Evolutionary conservation across 495 filamentous ascomycete genomes (phyloP).

Genomic region (Cercophora sp.): DNA sequence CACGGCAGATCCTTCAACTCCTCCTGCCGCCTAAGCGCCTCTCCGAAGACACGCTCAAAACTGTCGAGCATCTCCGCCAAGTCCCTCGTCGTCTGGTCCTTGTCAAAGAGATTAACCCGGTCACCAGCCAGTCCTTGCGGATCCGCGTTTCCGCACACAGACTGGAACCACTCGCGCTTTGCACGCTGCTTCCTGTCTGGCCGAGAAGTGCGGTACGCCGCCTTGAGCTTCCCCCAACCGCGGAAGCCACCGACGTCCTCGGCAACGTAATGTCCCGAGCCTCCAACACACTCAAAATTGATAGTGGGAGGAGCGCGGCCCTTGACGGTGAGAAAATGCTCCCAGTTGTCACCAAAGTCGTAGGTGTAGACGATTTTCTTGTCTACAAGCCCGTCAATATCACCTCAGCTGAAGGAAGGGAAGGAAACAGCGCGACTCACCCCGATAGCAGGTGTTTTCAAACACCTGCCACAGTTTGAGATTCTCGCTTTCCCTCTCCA

Average conservation of each 20-base stretch:
- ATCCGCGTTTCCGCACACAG: conserved; percentile 25
- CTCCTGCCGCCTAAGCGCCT: neutral
- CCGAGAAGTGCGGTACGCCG: conserved; percentile 18
- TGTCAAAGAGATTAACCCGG: conserved; percentile 12
- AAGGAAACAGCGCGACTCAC: neutral
- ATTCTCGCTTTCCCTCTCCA: conserved; percentile 17
- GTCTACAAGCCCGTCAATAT: neutral
- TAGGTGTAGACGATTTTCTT: conserved; percentile 22
- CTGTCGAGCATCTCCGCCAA: conserved; percentile 10
- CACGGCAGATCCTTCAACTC: too few relatives aligned
- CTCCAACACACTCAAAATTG: conserved; percentile 17
- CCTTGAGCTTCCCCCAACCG: conserved; percentile 25
- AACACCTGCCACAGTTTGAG: conserved; percentile 19
- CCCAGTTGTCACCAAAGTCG: conserved; percentile 33
- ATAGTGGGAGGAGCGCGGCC: conserved; percentile 15
- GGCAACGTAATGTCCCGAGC: conserved; percentile 20
- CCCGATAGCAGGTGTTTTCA: conserved; percentile 18
- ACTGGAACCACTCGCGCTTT: too few relatives aligned
- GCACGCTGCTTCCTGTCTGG: conserved; percentile 17
- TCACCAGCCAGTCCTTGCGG: conserved; percentile 15
- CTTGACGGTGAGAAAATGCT: conserved; percentile 20
- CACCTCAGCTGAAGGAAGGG: neutral
- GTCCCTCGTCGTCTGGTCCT: neutral
- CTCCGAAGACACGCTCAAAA: conserved; percentile 5
- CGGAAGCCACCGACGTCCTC: conserved; percentile 21